Base-by-base conservation (phyloP, 2,329 filamentous ascomycete species). In the Pyricularia sp. region DNA sequence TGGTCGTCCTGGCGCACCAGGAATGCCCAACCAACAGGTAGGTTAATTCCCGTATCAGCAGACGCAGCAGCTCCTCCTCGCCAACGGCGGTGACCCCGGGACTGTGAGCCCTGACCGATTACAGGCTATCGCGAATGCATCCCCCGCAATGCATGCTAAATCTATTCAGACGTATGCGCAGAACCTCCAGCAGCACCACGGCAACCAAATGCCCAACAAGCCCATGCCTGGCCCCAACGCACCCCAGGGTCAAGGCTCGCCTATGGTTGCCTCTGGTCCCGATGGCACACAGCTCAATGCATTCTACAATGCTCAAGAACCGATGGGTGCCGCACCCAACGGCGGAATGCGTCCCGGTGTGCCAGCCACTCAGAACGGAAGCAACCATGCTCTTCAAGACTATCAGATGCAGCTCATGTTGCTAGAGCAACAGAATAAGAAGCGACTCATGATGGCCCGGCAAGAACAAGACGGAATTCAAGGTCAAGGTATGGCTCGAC, bases 391-490 rank as follows among this genome's bases (percentile, higher is more conserved):
- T 26, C 80, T 93, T 60, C 89, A 93, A 75, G 90, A 94, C 74
- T 93, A 93, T 71, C 90, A 93, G 78, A 93, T 93, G 89, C 90
- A 93, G 74, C 78, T 93, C 73, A 93, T 93, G 90, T 77, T 93
- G 62, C 82, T 93, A 19, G 90, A 93, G 76, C 90, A 93, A 75
- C 89, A 93, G 76, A 93, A 93, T 71, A 93, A 93, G 81, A 93
- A 92, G 76, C 82, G 90, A 22, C 80, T 93, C 62, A 86, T 92
- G 80, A 91, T 92, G 89, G 90, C 90, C 49, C 85, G 90, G 22
- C 88, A 88, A 72, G 86, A 92, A 73, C 89, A 93, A 74, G 90
- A 93, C 68, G 63, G 53, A 22, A 59, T 59, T 28, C 40, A 63
- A 28, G 55, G 53, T 2, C 33, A 35, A 13, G 85, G 78, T 72